Conservation (phyloP, 2,329 filamentous ascomycete species). For the Sphaceloma murrayae region DNA sequence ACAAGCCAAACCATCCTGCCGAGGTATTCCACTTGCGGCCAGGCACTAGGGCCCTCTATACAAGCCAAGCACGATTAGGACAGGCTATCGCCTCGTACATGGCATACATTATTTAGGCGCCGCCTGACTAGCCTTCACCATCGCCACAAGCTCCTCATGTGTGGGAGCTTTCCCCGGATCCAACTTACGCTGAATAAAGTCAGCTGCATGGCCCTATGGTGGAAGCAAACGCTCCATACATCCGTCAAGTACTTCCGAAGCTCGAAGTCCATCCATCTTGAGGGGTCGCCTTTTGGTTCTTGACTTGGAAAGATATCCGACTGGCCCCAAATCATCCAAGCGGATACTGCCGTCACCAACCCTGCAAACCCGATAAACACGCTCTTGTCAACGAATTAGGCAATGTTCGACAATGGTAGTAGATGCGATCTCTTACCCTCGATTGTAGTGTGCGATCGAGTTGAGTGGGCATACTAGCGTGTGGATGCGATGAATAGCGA, state of each 20-base stretch:
- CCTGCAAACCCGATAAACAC: slow-evolving; percentile 61
- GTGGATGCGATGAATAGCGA: background rate
- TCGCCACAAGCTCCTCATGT: slow-evolving; percentile 55
- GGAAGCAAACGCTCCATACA: slow-evolving; percentile 49
- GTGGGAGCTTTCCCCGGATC: slow-evolving; percentile 28
- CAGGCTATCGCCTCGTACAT: too few species aligned
- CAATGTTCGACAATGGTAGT: too few species aligned
- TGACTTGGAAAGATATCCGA: slow-evolving; percentile 70
- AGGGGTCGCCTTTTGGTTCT: slow-evolving; percentile 43
- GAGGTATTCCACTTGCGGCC: too few species aligned
- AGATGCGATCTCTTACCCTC: too few species aligned
- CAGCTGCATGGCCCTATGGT: too few species aligned
- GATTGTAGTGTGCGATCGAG: slow-evolving; percentile 40
- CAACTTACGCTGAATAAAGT: slow-evolving; percentile 33
- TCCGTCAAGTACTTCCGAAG: slow-evolving; percentile 69
- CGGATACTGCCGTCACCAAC: slow-evolving; percentile 68
- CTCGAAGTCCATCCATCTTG: slow-evolving; percentile 69
- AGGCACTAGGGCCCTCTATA: too few species aligned
- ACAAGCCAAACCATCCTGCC: too few species aligned
- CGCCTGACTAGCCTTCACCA: slow-evolving; percentile 46
- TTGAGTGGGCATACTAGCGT: slow-evolving; percentile 37
- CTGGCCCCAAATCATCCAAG: slow-evolving; percentile 71
- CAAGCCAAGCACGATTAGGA: too few species aligned
- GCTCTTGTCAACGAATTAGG: too few species aligned
- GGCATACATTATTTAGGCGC: background rate